phyloP scores from a whole-genome alignment of 306 rosid genomes.

The Clitoria ternatea region DNA sequence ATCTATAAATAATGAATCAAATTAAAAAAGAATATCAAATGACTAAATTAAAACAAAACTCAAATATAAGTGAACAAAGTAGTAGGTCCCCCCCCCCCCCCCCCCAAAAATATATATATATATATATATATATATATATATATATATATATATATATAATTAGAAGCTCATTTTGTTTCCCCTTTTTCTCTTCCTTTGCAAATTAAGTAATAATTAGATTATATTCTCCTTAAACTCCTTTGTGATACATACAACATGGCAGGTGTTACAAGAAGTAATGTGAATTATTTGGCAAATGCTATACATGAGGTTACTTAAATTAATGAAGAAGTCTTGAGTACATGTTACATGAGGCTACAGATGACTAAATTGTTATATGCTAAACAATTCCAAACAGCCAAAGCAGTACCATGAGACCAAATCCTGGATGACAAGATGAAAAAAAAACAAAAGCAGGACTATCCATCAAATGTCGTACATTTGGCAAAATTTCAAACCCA shows the following conservation, averaged over 20 bases:
- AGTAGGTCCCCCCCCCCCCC: no score
- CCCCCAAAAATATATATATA: no score
- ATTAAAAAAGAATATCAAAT: no score
- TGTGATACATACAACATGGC: constrained; percentile 60
- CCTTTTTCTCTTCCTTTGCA: background rate
- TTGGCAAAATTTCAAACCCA: no score
- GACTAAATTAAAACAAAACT: no score
- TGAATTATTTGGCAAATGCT: constrained; percentile 43
- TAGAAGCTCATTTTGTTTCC: background rate
- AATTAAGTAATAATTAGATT: background rate
- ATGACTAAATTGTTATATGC: background rate
- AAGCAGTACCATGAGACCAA: background rate
- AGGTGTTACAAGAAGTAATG: constrained; percentile 52
- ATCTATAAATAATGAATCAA: no score
- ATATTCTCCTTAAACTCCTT: background rate
- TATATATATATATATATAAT: no score
- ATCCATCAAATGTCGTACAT: background rate
- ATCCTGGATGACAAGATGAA: background rate
- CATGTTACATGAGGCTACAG: background rate
- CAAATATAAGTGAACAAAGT: no score
- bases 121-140: no score
- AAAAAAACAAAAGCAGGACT: background rate
- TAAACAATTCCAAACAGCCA: background rate
- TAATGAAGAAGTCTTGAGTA: background rate
- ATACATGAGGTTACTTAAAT: constrained; percentile 32